Conservation (phyloP, 2,329 filamentous ascomycete species). For the Calonectria pteridis region DNA sequence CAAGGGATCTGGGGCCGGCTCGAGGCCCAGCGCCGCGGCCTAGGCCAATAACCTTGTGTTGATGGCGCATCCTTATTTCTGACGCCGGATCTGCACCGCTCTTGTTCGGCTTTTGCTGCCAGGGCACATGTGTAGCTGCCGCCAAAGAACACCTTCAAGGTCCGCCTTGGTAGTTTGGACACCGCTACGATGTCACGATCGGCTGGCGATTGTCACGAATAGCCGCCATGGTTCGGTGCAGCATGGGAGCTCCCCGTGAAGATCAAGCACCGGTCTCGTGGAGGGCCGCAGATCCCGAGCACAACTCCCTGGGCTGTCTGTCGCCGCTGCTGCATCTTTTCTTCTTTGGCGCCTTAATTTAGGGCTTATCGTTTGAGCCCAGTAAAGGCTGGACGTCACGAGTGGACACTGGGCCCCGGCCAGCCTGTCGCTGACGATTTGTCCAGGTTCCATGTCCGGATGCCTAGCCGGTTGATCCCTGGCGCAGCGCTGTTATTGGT, state of each 20-base stretch:
- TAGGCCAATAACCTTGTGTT: not conserved
- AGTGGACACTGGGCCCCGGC: not conserved
- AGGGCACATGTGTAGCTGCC: not conserved
- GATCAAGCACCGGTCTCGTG: not conserved
- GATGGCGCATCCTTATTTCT: not conserved
- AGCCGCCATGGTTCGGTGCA: not conserved
- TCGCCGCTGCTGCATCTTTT: not conserved
- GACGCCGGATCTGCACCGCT: not conserved
- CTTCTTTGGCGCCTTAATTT: not conserved
- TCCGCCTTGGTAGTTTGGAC: not conserved
- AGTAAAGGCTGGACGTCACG: not conserved
- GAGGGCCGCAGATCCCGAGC: not conserved
- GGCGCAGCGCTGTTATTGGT: not conserved
- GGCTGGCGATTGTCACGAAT: not conserved
- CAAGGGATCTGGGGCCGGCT: not conserved
- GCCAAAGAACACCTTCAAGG: not conserved
- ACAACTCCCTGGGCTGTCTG: not conserved
- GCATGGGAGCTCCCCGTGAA: not conserved
- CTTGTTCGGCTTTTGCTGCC: not conserved
- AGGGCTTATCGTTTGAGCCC: conserved; percentile 1
- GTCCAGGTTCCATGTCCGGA: not conserved
- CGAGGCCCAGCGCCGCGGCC: not conserved
- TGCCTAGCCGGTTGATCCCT: not conserved
- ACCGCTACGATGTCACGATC: not conserved
- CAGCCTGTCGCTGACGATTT: not conserved